Evolutionary conservation across 257 asterid genomes (phyloP), one percentile per base, ranked within the genome.

Genomic region (Solanum commersonii): DNA sequence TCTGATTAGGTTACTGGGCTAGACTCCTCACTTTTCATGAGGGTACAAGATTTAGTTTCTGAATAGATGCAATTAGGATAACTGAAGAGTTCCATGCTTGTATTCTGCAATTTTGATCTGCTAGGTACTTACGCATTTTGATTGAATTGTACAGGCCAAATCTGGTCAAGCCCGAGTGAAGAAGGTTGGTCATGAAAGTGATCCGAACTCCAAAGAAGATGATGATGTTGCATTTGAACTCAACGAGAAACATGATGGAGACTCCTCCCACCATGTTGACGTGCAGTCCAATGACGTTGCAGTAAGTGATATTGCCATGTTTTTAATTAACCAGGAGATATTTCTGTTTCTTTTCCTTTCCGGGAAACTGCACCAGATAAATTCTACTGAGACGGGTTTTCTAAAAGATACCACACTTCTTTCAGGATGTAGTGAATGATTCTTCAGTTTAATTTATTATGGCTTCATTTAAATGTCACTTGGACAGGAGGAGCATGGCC

Each of bases 121-220:
- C 86, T 37, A 29, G 70, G 42, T 77, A n/a, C 74, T 79, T 63
- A 18, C 3, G 5, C 81, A 77, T n/a, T 87, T 82, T n/a, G 68
- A 78, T 72, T 76, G 73, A 10, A 83, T 40, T 67, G 81, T 78
- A 34, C 91, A 94, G 99, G 91, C 90, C 49, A 95, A 95, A 87
- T 87, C 92, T 87, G 89, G 92, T 83, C 96, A 93, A 77, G 74
- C 89, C 46, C 93, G 95, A 85, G 88, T 37, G 11, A 94, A 91
- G 92, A 95, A 92, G 89, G 91, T 84, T 87, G 92, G 93, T 88
- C 93, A 89, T 85, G 98, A 94, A 85, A 93, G 92, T 87, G 96
- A 92, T 82, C 40, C 86, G 85, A 84, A 84, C 86, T 67, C 85
- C 38, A 91, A 88, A 92, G 94, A 91, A 85, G 96, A 94, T 56